Evolutionary conservation across 116 monocot species (phyloP).

Genomic region (Zostera marina): DNA sequence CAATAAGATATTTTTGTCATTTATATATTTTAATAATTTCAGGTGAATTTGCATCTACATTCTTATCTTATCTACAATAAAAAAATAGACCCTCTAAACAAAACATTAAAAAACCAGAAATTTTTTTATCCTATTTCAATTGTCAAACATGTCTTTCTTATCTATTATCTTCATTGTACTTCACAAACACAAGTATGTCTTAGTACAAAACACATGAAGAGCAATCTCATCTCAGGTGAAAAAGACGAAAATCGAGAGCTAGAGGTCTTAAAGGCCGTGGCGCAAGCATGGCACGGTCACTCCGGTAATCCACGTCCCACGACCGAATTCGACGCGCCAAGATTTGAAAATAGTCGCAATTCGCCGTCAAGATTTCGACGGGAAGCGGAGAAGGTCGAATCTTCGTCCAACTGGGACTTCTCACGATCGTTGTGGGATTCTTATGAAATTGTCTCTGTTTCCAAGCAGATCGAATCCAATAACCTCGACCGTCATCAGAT

Average conservation of each 20-base stretch:
- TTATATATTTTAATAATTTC: no score
- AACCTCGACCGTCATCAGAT: constrained; percentile 6
- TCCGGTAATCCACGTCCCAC: constrained; percentile 19
- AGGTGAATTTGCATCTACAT: no score
- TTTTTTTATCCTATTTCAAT: no score
- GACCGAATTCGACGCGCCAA: constrained; percentile 18
- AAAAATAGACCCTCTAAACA: no score
- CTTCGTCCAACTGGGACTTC: constrained; percentile 36
- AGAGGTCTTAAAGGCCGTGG: constrained; percentile 32
- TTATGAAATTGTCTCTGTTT: constrained; percentile 66
- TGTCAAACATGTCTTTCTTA: neutral
- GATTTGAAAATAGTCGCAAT: neutral
- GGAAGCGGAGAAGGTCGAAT: constrained; percentile 15
- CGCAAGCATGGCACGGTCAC: constrained; percentile 21
- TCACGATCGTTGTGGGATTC: constrained; percentile 53
- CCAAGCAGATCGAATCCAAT: constrained; percentile 45
- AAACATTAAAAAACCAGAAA: no score
- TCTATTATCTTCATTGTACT: neutral
- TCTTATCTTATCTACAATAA: no score
- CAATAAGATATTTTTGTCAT: no score
- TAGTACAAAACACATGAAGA: neutral
- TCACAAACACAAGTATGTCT: neutral
- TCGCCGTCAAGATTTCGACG: constrained; percentile 38
- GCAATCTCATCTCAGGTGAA: neutral
- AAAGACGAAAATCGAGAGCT: constrained; percentile 23